Evolutionary conservation across 495 filamentous ascomycete genomes (phyloP), one percentile per base, ranked within the genome.

Genomic region (Penicillium malachiteum): DNA sequence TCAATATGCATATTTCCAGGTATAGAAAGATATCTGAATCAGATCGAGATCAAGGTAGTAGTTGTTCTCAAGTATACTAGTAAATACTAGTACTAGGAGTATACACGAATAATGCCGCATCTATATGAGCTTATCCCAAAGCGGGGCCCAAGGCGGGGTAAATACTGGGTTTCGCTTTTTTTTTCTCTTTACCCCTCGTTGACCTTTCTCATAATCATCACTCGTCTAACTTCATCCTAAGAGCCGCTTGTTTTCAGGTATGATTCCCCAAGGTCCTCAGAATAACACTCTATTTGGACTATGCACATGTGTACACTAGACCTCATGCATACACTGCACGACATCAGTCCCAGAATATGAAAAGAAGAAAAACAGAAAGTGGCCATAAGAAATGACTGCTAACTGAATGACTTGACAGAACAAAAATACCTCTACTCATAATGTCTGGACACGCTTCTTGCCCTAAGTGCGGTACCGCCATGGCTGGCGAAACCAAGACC

Each of bases 381-480:
- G 26, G n/a, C 14, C 8, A n/a, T 14, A 12, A 5, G 17, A n/a
- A 30, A 21, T 39, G 35, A n/a, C 11, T 31, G 11, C 41, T 44
- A 18, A 16, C 50, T 18, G 11, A 13, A 46, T 34, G 39, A 42
- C 41, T 34, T 3, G 37, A 40, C 14, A 44, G 12, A 32, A 14
- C 38, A 7, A 18, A 26, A 26, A 26, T 26, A 26, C 21, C n/a
- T 34, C 18, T 30, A 18, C 48, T 31, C 47, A 58, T 43, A 41
- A 68, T 68, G 63, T 63, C 63, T 51, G 65, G 53, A 48, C 69
- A 73, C 68, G 26, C 59, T 45, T 41, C 47, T 52, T 75, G 72
- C 65, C 72, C 72, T 54, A 73, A 68, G 56, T 75, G 72, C 57
- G 60, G 66, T 57, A 58, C 66, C 38, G 18, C 60, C 38, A 57